A percentile compares a stretch with the other conserved stretches of the same genome.
Evolutionary conservation across 2,329 filamentous ascomycete species (phyloP).

Genomic region (Trichophyton simii): DNA sequence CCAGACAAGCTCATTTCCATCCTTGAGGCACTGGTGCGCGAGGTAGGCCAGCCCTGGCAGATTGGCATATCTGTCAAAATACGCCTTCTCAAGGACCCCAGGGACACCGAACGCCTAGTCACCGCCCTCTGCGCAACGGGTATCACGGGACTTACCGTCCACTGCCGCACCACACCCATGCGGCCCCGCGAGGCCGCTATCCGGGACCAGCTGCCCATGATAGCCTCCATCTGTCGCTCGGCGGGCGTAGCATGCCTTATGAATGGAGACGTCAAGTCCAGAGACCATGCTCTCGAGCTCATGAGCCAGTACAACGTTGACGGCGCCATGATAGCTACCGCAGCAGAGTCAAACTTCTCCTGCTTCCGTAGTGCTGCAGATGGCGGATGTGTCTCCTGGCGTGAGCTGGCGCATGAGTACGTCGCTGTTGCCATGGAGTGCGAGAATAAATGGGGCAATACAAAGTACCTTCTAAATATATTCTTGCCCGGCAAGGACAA

Average conservation of each 20-base stretch:
- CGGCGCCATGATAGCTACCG: constrained; percentile 92
- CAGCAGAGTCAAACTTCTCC: constrained; percentile 81
- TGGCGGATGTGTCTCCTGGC: constrained; percentile 62
- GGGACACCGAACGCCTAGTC: constrained; percentile 66
- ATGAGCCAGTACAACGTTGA: constrained; percentile 73
- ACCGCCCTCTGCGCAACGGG: constrained; percentile 68
- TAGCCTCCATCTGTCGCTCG: constrained; percentile 65
- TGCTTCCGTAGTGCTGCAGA: constrained; percentile 61
- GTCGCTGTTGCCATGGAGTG: constrained; percentile 59
- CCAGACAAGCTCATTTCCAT: constrained; percentile 77
- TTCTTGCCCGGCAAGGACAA: constrained; percentile 70
- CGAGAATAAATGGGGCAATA: constrained; percentile 82
- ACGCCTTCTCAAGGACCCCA: constrained; percentile 64
- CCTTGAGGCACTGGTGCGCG: constrained; percentile 64
- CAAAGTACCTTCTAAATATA: constrained; percentile 78
- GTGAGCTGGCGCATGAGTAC: constrained; percentile 64
- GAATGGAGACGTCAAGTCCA: constrained; percentile 78
- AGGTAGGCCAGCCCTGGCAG: constrained; percentile 63
- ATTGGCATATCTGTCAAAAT: constrained; percentile 98
- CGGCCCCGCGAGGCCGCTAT: constrained; percentile 78
- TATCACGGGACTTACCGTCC: constrained; percentile 82
- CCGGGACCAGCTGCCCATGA: constrained; percentile 71
- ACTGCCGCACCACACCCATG: constrained; percentile 96
- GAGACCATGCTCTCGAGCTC: constrained; percentile 59
- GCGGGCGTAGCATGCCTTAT: constrained; percentile 85